Evolutionary conservation across 176 grass and related monocot genomes (phyloP).

Genomic region (Oryza australiensis): DNA sequence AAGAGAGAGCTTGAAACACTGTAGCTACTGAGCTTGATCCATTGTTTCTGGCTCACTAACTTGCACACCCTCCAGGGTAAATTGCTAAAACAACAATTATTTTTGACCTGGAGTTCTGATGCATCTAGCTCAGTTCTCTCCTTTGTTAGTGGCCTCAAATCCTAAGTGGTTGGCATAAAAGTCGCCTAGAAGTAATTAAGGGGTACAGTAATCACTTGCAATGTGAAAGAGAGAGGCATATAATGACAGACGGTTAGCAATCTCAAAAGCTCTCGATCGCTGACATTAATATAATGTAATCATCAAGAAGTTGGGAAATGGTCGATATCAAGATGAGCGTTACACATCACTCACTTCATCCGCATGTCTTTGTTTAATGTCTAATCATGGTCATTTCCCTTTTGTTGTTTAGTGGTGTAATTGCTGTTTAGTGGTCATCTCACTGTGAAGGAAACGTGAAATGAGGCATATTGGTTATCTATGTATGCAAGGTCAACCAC

Average conservation of each 20-base stretch:
- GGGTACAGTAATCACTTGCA: not conserved
- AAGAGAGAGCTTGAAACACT: not conserved
- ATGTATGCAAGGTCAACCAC: not conserved
- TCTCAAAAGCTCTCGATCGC: not conserved
- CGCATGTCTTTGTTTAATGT: not conserved
- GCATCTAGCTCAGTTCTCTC: not conserved
- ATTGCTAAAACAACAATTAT: conserved; percentile 12
- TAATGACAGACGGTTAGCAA: not conserved
- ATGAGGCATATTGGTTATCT: not conserved
- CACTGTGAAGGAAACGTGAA: not conserved
- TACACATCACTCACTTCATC: not conserved
- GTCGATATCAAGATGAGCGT: not conserved
- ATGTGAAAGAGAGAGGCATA: not conserved
- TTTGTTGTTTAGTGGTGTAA: not conserved
- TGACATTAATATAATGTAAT: not conserved
- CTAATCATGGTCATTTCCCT: not conserved
- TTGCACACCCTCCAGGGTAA: too few species aligned
- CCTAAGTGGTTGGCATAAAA: not conserved
- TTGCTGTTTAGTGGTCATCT: not conserved
- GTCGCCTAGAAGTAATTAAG: not conserved
- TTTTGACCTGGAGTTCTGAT: not conserved
- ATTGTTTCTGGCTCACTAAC: not conserved
- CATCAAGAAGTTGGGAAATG: not conserved
- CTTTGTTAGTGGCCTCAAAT: not conserved
- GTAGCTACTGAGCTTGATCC: not conserved